These are phyloP conservation scores for Starmerella stigmatis DNA, from an alignment of 805 yeast genomes.

Conservation along the genomic window DNA sequence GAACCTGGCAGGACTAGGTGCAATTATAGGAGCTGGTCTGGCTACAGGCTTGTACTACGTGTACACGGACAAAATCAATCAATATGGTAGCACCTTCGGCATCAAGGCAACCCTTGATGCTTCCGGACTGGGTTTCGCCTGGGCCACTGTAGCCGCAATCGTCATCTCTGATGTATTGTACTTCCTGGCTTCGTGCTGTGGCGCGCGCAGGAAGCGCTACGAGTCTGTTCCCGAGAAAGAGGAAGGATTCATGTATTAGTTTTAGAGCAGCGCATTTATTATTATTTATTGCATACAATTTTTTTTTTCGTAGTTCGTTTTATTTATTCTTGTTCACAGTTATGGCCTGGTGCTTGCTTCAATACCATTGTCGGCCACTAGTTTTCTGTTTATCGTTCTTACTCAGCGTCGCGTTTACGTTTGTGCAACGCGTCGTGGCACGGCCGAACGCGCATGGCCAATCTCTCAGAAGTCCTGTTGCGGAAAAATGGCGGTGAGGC, in stretches of 20 bases:
- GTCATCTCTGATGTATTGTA: slow-evolving; percentile 36
- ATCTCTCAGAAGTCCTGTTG: slow-evolving; percentile 8
- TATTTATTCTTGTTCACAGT: no score
- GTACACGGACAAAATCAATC: slow-evolving; percentile 43
- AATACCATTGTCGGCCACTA: no score
- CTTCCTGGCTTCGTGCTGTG: slow-evolving; percentile 38
- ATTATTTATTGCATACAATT: neutral
- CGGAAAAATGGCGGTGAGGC: neutral
- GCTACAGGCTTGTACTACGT: slow-evolving; percentile 53
- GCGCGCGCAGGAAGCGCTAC: slow-evolving; percentile 24
- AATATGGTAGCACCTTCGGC: slow-evolving; percentile 42
- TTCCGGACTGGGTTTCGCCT: slow-evolving; percentile 46
- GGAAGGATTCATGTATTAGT: neutral
- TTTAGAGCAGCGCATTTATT: neutral
- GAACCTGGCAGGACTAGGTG: slow-evolving; percentile 24
- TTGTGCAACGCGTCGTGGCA: slow-evolving; percentile 1
- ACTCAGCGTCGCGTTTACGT: neutral
- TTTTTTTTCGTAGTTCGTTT: neutral
- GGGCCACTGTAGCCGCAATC: slow-evolving; percentile 51
- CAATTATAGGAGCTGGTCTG: slow-evolving; percentile 36
- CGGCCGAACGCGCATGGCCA: slow-evolving; percentile 5
- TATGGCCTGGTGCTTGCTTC: no score
- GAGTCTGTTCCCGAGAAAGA: slow-evolving; percentile 19
- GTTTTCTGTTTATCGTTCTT: no score
- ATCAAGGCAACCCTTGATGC: slow-evolving; percentile 42